phyloP scores from a whole-genome alignment of 2,329 filamentous ascomycete species.

The Pseudofabraea citricarpa region DNA sequence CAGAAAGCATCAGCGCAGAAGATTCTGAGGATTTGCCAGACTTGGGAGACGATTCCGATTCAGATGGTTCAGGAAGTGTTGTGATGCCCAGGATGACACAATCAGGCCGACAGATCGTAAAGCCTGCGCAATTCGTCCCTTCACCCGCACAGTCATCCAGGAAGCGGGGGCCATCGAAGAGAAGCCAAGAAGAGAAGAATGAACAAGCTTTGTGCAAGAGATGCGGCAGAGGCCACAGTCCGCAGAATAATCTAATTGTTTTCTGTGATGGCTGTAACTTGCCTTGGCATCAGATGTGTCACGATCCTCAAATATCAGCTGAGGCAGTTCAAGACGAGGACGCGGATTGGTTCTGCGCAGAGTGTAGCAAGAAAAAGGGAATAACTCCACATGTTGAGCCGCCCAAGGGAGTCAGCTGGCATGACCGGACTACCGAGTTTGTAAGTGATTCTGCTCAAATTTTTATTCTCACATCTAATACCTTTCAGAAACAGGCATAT shows the following conservation, averaged over 20 bases:
- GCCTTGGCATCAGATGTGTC: conserved; percentile 78
- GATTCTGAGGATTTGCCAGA: conserved; percentile 27
- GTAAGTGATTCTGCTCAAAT: conserved; percentile 22
- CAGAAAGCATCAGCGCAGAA: conserved; percentile 21
- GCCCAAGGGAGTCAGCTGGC: conserved; percentile 31
- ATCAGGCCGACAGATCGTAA: conserved; percentile 68
- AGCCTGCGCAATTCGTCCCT: conserved; percentile 59
- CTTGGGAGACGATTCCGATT: conserved; percentile 31
- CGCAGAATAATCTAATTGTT: conserved; percentile 72
- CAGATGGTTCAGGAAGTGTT: conserved; percentile 32
- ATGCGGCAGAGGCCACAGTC: conserved; percentile 69
- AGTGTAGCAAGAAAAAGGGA: conserved; percentile 49
- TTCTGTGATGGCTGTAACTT: conserved; percentile 80
- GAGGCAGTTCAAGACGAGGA: conserved; percentile 62
- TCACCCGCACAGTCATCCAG: conserved; percentile 35
- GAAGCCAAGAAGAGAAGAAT: conserved; percentile 37
- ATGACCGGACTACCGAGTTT: conserved; percentile 33
- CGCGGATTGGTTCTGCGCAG: conserved; percentile 66
- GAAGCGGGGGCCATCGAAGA: conserved; percentile 45
- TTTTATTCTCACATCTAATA: conserved; percentile 10
- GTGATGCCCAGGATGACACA: conserved; percentile 65
- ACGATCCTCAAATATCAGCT: conserved; percentile 69
- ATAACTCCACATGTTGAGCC: conserved; percentile 31
- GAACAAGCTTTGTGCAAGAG: conserved; percentile 63
- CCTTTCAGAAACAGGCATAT: conserved; percentile 53